phyloP scores from a whole-genome alignment of 106 monocot species.

The Posidonia australis region DNA sequence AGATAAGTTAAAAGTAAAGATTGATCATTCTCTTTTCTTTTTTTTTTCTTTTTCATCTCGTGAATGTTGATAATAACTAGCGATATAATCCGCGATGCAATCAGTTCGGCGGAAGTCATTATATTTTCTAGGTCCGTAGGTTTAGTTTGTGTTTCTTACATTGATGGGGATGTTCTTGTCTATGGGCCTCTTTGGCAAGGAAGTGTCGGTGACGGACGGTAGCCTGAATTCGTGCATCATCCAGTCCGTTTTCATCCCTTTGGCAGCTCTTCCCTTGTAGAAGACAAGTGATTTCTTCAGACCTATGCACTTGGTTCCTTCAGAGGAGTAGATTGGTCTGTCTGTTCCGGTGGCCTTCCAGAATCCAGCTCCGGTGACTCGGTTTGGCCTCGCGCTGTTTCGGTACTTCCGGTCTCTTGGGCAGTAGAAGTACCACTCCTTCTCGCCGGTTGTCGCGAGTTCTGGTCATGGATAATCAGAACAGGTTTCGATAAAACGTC shows the following conservation, averaged over 20 bases:
- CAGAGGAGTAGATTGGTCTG: conserved; percentile 85
- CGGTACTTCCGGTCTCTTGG: conserved; percentile 90
- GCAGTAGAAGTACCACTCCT: conserved; percentile 99
- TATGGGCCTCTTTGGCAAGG: conserved; percentile 31
- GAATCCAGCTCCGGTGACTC: conserved; percentile 89
- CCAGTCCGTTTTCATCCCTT: conserved; percentile 91
- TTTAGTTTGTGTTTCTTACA: conserved; percentile 22
- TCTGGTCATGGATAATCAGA: conserved; percentile 22
- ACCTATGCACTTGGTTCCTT: conserved; percentile 85
- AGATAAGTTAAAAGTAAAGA: too few species aligned
- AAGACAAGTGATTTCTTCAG: conserved; percentile 99
- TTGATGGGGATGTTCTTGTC: conserved; percentile 60
- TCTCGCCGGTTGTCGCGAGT: conserved; percentile 80
- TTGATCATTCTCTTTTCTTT: too few species aligned
- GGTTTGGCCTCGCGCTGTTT: conserved; percentile 86
- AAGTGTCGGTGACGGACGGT: conserved; percentile 48
- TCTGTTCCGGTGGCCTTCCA: conserved; percentile 99
- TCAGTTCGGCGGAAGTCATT: too few species aligned
- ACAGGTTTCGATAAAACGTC: not conserved
- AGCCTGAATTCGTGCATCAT: conserved; percentile 99
- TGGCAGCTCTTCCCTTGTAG: conserved; percentile 97
- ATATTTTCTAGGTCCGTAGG: too few species aligned
- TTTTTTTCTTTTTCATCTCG: too few species aligned
- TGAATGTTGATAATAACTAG: too few species aligned
- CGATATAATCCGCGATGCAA: too few species aligned